phyloP scores from a whole-genome alignment of 164 flowering plant species.

The Nelumbo lutea region DNA sequence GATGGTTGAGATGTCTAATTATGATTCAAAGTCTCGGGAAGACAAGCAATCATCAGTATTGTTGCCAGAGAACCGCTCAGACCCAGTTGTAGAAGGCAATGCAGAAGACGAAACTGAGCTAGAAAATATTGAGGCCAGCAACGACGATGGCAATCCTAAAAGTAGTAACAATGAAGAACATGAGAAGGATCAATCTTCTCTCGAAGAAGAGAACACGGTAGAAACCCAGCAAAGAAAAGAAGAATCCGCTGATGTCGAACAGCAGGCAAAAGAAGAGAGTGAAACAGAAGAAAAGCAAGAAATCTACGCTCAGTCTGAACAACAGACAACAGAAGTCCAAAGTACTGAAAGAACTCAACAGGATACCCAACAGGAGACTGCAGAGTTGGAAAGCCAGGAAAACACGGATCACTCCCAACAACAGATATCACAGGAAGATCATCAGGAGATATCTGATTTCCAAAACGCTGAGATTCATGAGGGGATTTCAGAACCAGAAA shows the following conservation, averaged over 20 bases:
- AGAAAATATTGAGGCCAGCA: background rate
- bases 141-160: background rate
- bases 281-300: conserved; percentile 26
- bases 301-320: conserved; percentile 1
- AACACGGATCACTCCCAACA: background rate
- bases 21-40: conserved; percentile 20
- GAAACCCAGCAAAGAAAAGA: conserved; percentile 2
- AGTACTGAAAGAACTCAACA: background rate
- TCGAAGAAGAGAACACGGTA: background rate
- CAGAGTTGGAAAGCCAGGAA: too few species aligned
- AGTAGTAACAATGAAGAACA: background rate
- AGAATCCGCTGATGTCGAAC: conserved; percentile 19
- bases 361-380: background rate
- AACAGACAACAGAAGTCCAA: background rate
- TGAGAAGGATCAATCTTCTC: background rate
- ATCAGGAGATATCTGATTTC: background rate
- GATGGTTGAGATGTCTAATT: background rate
- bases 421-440: conserved; percentile 17
- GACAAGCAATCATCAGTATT: background rate
- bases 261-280: conserved; percentile 18
- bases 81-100: background rate
- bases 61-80: background rate
- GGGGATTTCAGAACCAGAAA: conserved; percentile 6
- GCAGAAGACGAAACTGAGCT: background rate
- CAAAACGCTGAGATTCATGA: background rate